Percentiles rank a stretch among this genome's conserved stretches.
These are phyloP conservation scores for Phlebiopsis flavidoalba DNA, from an alignment of 768 basidiomycete species.

Conservation along the genomic window DNA sequence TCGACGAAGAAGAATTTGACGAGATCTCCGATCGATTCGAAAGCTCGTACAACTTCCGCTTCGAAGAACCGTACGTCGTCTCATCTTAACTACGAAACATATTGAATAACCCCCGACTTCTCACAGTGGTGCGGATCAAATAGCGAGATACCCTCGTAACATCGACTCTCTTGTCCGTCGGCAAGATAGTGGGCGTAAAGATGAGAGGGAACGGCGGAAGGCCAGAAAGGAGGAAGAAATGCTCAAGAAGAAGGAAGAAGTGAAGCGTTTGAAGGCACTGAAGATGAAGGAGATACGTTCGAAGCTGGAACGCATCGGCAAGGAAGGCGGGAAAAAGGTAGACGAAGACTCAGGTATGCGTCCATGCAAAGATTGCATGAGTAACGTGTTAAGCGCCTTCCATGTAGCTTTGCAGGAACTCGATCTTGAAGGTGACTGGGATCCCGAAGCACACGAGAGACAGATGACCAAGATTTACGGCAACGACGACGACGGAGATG, in stretches of 20 bases:
- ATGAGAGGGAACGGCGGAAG: constrained; percentile 74
- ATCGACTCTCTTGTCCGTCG: constrained; percentile 61
- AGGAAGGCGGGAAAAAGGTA: constrained; percentile 58
- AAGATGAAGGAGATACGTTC: constrained; percentile 77
- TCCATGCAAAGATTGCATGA: not conserved
- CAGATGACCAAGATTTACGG: constrained; percentile 79
- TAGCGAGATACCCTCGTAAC: constrained; percentile 74
- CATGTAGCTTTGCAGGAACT: constrained; percentile 55
- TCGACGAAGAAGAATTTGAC: constrained; percentile 78
- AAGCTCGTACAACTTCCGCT: constrained; percentile 96
- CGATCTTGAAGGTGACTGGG: constrained; percentile 92
- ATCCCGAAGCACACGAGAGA: constrained; percentile 75
- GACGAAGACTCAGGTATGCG: constrained; percentile 27
- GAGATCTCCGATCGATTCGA: constrained; percentile 91
- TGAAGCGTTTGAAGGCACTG: constrained; percentile 75
- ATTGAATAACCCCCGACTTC: not conserved
- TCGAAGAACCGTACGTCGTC: constrained; percentile 83
- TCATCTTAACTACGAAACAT: not conserved
- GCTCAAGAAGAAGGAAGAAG: constrained; percentile 70
- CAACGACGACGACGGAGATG: constrained; percentile 31
- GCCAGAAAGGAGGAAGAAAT: constrained; percentile 77
- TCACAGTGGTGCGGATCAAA: constrained; percentile 56
- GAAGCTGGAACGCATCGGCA: constrained; percentile 68
- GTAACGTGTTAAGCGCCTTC: constrained; percentile 1
- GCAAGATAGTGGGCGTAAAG: constrained; percentile 73